A percentile compares a stretch with the other conserved stretches of the same genome.
Evolutionary conservation across 257 asterid genomes (phyloP).

Genomic region (Solanum pinnatisectum): DNA sequence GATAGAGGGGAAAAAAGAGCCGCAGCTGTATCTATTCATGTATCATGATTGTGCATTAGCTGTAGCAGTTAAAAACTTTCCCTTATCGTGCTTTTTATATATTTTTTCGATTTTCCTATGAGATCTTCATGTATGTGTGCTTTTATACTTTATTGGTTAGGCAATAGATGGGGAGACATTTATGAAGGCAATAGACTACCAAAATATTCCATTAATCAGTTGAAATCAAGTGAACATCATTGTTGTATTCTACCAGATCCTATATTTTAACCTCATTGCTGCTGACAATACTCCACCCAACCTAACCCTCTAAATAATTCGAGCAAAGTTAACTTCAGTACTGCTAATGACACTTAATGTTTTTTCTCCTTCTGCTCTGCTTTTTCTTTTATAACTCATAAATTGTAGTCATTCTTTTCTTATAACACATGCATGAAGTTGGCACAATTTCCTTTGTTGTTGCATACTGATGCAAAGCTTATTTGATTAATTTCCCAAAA

Average conservation of each 20-base stretch:
- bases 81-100: neutral
- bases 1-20: neutral
- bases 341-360: neutral
- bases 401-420: neutral
- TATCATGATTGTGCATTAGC: neutral
- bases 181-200: neutral
- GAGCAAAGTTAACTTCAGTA: neutral
- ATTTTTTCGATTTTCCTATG: neutral
- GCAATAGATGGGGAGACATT: neutral
- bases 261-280: neutral
- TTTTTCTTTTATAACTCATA: no score
- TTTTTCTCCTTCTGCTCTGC: neutral
- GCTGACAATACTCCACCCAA: neutral
- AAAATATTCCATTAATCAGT: neutral
- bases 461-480: neutral
- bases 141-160: neutral
- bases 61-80: neutral
- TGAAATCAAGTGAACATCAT: neutral
- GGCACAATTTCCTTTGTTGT: neutral
- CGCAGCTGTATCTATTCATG: neutral
- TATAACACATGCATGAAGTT: neutral
- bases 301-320: neutral
- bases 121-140: neutral
- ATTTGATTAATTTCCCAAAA: neutral
- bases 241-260: neutral